phyloP scores from a whole-genome alignment of 768 basidiomycete species.

The Artomyces pyxidatus region DNA sequence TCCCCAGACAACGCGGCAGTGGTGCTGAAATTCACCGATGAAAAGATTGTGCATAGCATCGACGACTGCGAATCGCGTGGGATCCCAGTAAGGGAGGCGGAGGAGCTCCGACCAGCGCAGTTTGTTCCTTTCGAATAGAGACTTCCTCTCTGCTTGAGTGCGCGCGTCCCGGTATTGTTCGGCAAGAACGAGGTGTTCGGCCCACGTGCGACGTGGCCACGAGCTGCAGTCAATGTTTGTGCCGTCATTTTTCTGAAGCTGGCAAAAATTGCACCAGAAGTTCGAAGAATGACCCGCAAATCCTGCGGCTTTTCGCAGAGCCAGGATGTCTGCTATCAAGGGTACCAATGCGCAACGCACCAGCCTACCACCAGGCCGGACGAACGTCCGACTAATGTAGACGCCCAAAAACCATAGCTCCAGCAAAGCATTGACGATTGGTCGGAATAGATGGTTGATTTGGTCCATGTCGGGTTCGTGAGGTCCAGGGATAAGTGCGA shows the following conservation, averaged over 20 bases:
- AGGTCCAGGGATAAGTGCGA: constrained; percentile 18
- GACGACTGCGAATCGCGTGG: constrained; percentile 22
- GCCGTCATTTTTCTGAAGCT: background rate
- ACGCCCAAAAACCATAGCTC: constrained; percentile 11
- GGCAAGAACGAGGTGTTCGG: background rate
- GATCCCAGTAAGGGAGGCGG: constrained; percentile 33
- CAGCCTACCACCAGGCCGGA: background rate
- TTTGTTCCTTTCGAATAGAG: too few species aligned
- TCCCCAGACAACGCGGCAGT: constrained; percentile 17
- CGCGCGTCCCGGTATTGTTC: too few species aligned
- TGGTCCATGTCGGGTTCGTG: constrained; percentile 11
- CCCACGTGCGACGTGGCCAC: background rate
- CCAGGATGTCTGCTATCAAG: constrained; percentile 19
- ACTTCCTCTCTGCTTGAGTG: too few species aligned
- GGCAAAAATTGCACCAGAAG: background rate
- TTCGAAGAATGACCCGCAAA: background rate
- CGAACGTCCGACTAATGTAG: background rate
- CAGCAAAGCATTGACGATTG: constrained; percentile 11
- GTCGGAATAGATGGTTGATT: constrained; percentile 9
- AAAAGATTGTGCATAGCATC: constrained; percentile 36
- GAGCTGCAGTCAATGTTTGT: background rate
- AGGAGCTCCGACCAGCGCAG: constrained; percentile 25
- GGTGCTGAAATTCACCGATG: constrained; percentile 27
- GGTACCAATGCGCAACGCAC: constrained; percentile 9
- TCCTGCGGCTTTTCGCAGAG: constrained; percentile 22